Percentiles rank a stretch among this genome's conserved stretches.
These are phyloP conservation scores for Trypanosoma avium DNA, from an alignment of 208 protist species.

Conservation along the genomic window DNA sequence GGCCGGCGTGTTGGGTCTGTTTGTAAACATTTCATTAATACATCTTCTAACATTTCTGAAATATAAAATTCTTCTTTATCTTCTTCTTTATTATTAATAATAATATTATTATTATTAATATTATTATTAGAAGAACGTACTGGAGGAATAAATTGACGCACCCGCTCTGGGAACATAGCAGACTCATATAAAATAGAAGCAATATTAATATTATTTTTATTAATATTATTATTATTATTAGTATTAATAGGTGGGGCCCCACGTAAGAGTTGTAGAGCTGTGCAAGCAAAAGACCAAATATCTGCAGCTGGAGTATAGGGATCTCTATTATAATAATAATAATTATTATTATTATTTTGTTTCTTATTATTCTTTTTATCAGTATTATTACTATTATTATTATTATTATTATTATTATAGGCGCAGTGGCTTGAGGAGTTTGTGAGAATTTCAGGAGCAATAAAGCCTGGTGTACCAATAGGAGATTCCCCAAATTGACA, in stretches of 20 bases:
- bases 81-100: neutral
- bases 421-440: neutral
- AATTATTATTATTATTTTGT: too few species aligned
- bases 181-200: conserved; percentile 6
- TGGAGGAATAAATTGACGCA: conserved; percentile 17
- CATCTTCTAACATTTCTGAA: neutral
- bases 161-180: neutral
- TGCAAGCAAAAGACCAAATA: conserved; percentile 50
- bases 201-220: neutral
- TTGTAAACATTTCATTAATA: conserved; percentile 21
- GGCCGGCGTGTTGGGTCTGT: conserved; percentile 9
- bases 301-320: conserved; percentile 24
- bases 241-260: conserved; percentile 22
- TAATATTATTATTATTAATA: neutral
- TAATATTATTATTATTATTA: too few species aligned
- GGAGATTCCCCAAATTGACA: neutral
- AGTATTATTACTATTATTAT: too few species aligned
- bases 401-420: too few species aligned
- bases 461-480: conserved; percentile 41
- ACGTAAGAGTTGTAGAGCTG: conserved; percentile 39
- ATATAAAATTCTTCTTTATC: neutral
- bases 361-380: too few species aligned
- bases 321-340: too few species aligned
- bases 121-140: neutral
- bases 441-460: conserved; percentile 43